These are phyloP conservation scores for Strobilomyces confusus DNA, from an alignment of 768 basidiomycete species.

Conservation along the genomic window DNA sequence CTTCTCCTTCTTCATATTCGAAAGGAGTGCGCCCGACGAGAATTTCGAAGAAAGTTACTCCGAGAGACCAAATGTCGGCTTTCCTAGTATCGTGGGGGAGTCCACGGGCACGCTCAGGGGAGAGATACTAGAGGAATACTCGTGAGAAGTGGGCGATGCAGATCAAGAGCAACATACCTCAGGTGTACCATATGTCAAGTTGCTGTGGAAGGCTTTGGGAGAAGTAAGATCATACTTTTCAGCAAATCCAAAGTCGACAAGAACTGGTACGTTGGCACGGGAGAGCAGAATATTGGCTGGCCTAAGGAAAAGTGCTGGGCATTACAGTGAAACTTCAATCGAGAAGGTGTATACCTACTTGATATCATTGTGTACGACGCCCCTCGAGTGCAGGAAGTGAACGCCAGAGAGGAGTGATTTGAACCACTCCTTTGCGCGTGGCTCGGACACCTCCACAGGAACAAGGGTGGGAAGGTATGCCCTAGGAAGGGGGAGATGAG, in stretches of 20 bases:
- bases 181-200: conserved; percentile 86
- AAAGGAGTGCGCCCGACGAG: conserved; percentile 91
- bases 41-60: conserved; percentile 92
- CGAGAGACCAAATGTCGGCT: conserved; percentile 83
- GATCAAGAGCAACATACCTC: conserved; percentile 50
- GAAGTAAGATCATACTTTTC: conserved; percentile 72
- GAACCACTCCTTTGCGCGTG: conserved; percentile 78
- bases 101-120: conserved; percentile 87
- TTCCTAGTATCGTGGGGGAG: conserved; percentile 91
- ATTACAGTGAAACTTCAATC: not conserved
- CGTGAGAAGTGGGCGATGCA: not conserved
- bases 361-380: conserved; percentile 91
- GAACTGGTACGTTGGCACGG: conserved; percentile 70
- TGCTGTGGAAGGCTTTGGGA: conserved; percentile 70
- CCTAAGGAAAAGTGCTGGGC: conserved; percentile 34
- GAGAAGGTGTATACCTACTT: conserved; percentile 53
- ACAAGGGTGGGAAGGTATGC: conserved; percentile 81
- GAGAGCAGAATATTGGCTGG: conserved; percentile 93
- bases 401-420: conserved; percentile 76
- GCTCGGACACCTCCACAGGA: conserved; percentile 83
- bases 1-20: conserved; percentile 74
- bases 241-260: conserved; percentile 97
- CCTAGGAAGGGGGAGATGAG: conserved; percentile 44
- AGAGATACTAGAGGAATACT: conserved; percentile 63
- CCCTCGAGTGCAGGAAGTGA: conserved; percentile 77